Evolutionary conservation across 2,329 filamentous ascomycete species (phyloP), one percentile per base, ranked within the genome.

Genomic region (Aureobasidium sp.): DNA sequence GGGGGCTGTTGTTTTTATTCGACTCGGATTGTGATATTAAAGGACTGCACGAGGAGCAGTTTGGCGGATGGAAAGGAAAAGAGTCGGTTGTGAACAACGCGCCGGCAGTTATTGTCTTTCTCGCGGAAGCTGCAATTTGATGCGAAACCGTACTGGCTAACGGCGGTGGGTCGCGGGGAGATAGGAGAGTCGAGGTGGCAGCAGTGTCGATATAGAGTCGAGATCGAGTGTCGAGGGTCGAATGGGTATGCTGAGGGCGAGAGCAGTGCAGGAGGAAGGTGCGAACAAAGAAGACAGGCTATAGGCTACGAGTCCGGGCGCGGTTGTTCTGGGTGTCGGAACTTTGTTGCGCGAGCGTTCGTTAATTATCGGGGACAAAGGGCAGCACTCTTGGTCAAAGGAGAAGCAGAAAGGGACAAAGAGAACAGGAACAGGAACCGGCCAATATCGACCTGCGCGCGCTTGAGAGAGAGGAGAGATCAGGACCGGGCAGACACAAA

Each of bases 91-190:
- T 16, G n/a, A 25, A 58, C 11, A 48, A 58, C 32, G 54, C 42
- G 54, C 54, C 32, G 42, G 32, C 32, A 47, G 54, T 58, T 58
- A 6, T 54, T 37, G 53, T 57, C 53, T 45, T 30, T 57, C 11
- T 9, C 15, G 29, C 25, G 27, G 53, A 44, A 36, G 41, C 39
- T 29, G 53, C 30, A 45, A 57, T 57, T 44, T 57, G 53, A 57
- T 57, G 53, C 53, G 53, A 57, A 57, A 57, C 53, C 30, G 54
- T 48, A 32, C 41, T 58, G 54, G 42, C 34, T 25, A 58, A 58
- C 54, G 54, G 54, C 25, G 21, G 21, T 21, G 21, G 21, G 30
- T 48, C 42, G 30, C 21, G 15, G 27, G n/a, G 41, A 48, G 41
- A 39, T 21, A 39, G 41, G 42, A 58, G 32, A 48, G 42, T 58